Base-by-base conservation (phyloP, 805 yeast genomes). In the Yamadazyma nakazawae region DNA sequence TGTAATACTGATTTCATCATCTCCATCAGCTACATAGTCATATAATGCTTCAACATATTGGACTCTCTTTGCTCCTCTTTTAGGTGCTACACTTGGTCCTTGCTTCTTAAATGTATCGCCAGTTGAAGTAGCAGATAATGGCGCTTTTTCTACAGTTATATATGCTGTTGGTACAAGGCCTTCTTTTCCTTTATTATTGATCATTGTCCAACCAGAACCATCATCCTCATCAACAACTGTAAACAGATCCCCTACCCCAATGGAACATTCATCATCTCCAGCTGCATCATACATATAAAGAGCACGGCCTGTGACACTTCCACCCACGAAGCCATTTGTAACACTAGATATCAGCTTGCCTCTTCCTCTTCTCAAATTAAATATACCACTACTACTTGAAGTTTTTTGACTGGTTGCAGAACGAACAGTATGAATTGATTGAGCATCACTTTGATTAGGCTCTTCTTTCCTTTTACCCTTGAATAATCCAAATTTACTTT, bases 111-210 rank as follows among this genome's bases (percentile, higher is more conserved):
- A 34, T 2, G 35, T 34, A 21, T 36, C 41, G 13, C 41, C 26
- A 16, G 44, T 14, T 12, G 32, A 16, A 21, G 44, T 13, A 24
- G 31, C 32, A 5, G 35, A 14, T 11, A 13, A 8, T 7, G 37
- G 12, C n/a, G 13, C 26, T 16, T 26, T 25, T 14, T 51, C 54
- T 11, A 82, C 62, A 51, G 82, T 82, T 6, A 91, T 64, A 60
- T 92, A 92, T 0, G 86, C 67, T 0, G 95, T 81, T 2, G 99
- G 99, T 3, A 91, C 97, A 34, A 91, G 72, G 0, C 99, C 99
- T 36, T 67, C 68, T 9, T 63, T 62, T 0, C 80, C 80, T 5
- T 73, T 70, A n/a, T 55, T 55, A 40, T 49, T 51, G 14, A 90
- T 80, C 54, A 70, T 66, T 1, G 96, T 85, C 99, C 99, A 92